Conservation (phyloP, 2,329 filamentous ascomycete species). For the Paracoccidioides lutzii region DNA sequence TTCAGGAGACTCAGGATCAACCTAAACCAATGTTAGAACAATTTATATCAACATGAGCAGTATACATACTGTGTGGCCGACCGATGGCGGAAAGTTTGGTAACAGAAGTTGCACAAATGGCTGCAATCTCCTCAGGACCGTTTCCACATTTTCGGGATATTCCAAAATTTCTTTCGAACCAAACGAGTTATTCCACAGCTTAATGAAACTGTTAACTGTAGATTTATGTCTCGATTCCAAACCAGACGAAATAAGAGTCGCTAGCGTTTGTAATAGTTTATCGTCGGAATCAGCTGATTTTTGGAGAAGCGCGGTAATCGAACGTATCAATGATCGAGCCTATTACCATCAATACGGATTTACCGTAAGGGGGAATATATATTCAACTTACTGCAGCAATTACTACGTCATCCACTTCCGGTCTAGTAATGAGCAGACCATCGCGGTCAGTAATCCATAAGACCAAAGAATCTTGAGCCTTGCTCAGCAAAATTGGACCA, state of each 20-base stretch:
- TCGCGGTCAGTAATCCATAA: conserved; percentile 25
- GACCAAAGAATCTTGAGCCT: conserved; percentile 39
- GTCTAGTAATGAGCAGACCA: conserved; percentile 17
- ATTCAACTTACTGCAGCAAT: conserved; percentile 23
- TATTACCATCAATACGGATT: conserved; percentile 14
- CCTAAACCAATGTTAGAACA: conserved; percentile 9
- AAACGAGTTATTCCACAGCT: conserved; percentile 60
- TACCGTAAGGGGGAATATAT: conserved; percentile 1
- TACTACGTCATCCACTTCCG: conserved; percentile 20
- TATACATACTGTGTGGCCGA: conserved; percentile 21
- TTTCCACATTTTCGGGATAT: conserved; percentile 53
- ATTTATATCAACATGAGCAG: neutral
- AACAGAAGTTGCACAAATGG: conserved; percentile 40
- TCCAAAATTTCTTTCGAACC: conserved; percentile 45
- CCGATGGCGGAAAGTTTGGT: conserved; percentile 33
- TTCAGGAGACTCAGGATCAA: conserved; percentile 8
- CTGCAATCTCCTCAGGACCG: conserved; percentile 49
- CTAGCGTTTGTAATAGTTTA: conserved; percentile 38
- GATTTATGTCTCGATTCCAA: conserved; percentile 40
- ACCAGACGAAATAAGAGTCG: conserved; percentile 39
- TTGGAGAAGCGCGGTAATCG: conserved; percentile 21
- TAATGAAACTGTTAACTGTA: conserved; percentile 40
- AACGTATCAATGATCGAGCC: conserved; percentile 22
- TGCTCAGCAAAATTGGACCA: conserved; percentile 43
- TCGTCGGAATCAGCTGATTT: conserved; percentile 17